phyloP scores from a whole-genome alignment of 2,329 filamentous ascomycete genomes.

The Neopestalotiopsis sp. region DNA sequence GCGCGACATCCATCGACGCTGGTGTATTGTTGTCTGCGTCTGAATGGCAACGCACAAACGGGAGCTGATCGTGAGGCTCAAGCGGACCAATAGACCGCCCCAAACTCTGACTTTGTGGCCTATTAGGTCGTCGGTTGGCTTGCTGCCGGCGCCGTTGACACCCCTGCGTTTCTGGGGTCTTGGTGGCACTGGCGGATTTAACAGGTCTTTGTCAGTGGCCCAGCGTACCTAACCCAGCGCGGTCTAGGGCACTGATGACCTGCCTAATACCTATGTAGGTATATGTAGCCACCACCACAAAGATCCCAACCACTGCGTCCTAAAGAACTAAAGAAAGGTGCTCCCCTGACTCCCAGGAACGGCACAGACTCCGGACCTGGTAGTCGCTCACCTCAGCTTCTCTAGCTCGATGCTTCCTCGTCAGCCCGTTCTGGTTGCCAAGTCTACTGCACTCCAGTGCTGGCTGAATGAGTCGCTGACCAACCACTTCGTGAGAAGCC shows the following conservation, averaged over 20 bases:
- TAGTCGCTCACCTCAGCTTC: background rate
- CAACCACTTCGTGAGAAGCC: background rate
- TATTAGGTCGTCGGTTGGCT: background rate
- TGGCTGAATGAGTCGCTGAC: background rate
- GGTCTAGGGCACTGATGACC: background rate
- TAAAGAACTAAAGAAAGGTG: background rate
- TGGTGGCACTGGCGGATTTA: background rate
- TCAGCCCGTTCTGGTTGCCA: background rate
- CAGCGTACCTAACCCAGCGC: background rate
- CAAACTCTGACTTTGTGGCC: background rate
- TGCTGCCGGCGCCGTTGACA: background rate
- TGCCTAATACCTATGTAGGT: background rate
- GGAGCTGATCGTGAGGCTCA: slow-evolving; percentile 15
- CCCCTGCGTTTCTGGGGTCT: background rate
- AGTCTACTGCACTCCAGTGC: background rate
- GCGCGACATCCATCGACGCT: background rate
- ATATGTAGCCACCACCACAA: background rate
- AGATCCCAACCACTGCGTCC: background rate
- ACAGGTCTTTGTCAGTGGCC: background rate
- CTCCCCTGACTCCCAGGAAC: background rate
- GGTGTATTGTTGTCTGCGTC: too few species aligned
- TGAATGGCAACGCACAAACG: slow-evolving; percentile 9
- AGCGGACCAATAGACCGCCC: slow-evolving; percentile 10
- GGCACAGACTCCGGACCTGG: background rate
- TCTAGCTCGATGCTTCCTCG: background rate